Evolutionary conservation across 176 grass and related monocot species (phyloP).

Genomic region (Neostapfia colusana): DNA sequence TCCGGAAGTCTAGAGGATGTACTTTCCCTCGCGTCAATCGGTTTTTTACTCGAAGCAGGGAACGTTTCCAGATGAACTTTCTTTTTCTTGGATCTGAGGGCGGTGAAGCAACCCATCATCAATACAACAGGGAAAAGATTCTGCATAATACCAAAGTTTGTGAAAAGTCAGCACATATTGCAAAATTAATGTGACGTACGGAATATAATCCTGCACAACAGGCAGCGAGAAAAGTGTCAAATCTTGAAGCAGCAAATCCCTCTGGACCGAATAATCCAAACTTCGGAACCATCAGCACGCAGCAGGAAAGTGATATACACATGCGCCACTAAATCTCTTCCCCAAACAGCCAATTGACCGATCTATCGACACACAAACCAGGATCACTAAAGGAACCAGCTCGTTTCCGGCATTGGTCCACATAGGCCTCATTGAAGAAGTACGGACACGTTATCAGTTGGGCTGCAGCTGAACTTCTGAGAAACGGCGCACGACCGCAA

Average conservation of each 20-base stretch:
- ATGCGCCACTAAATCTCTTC: not conserved
- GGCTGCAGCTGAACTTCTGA: slow-evolving; percentile 20
- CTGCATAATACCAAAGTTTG: slow-evolving; percentile 28
- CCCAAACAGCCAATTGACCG: not conserved
- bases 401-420: slow-evolving; percentile 20
- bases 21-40: slow-evolving; percentile 42
- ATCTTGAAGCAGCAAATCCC: slow-evolving; percentile 11
- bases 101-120: slow-evolving; percentile 95
- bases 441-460: slow-evolving; percentile 12
- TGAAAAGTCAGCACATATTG: slow-evolving; percentile 13
- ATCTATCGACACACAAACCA: slow-evolving; percentile 7
- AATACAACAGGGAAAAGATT: not conserved
- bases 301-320: not conserved
- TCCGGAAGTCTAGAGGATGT: slow-evolving; percentile 77
- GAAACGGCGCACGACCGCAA: slow-evolving; percentile 28
- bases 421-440: not conserved
- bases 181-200: not conserved
- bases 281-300: not conserved
- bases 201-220: not conserved
- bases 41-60: slow-evolving; percentile 42
- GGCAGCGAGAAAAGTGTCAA: not conserved
- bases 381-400: not conserved
- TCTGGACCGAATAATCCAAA: slow-evolving; percentile 3
- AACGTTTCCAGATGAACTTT: slow-evolving; percentile 41
- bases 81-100: slow-evolving; percentile 80